These are phyloP conservation scores for Penicillium sp. DNA, from an alignment of 2,329 filamentous ascomycete genomes.

Conservation along the genomic window DNA sequence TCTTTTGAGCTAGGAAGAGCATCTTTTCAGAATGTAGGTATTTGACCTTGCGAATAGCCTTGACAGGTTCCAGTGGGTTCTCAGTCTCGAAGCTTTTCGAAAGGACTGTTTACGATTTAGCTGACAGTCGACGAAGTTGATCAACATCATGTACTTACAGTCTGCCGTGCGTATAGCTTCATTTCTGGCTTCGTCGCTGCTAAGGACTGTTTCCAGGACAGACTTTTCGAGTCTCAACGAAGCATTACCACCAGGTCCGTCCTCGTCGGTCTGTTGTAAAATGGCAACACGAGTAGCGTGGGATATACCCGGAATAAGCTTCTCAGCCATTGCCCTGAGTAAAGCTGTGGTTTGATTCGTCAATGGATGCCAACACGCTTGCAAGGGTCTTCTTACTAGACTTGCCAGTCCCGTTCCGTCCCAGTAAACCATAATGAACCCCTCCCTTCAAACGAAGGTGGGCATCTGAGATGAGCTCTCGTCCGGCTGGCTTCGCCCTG, in stretches of 20 bases:
- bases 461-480: slow-evolving; percentile 68
- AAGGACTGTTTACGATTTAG: slow-evolving; percentile 45
- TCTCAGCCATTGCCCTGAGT: slow-evolving; percentile 71
- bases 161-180: slow-evolving; percentile 61
- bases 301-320: slow-evolving; percentile 73
- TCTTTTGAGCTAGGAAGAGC: slow-evolving; percentile 68
- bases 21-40: slow-evolving; percentile 62
- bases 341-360: slow-evolving; percentile 51
- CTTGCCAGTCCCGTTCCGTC: slow-evolving; percentile 79
- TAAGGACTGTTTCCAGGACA: slow-evolving; percentile 66
- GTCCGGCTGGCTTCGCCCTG: slow-evolving; percentile 52
- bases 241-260: slow-evolving; percentile 11
- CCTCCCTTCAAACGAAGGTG: slow-evolving; percentile 70
- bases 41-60: slow-evolving; percentile 60
- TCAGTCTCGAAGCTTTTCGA: slow-evolving; percentile 58
- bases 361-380: not conserved
- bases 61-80: slow-evolving; percentile 59
- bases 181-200: slow-evolving; percentile 50
- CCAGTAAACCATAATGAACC: slow-evolving; percentile 72
- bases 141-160: slow-evolving; percentile 40
- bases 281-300: slow-evolving; percentile 64
- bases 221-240: slow-evolving; percentile 35
- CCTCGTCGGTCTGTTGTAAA: slow-evolving; percentile 62
- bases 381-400: slow-evolving; percentile 55
- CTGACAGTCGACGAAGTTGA: not conserved